Percentiles rank a stretch among this genome's conserved stretches.
phyloP scores from a whole-genome alignment of 129 eudicot genomes.

The Artemisia argyi region DNA sequence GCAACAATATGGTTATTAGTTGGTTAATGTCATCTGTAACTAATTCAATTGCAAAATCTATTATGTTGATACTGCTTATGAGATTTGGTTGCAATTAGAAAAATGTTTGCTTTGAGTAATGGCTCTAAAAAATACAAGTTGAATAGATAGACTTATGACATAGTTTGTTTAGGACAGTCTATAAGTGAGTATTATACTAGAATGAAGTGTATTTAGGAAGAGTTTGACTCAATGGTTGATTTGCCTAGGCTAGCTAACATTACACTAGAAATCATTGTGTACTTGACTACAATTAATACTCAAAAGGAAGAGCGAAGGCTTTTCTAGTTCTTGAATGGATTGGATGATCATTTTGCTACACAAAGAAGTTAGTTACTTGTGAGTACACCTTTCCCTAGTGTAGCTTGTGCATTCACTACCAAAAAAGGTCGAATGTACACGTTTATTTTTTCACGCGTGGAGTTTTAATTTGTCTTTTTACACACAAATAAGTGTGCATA shows the following conservation, averaged over 20 bases:
- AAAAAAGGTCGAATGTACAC: too few species aligned
- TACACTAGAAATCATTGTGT: neutral
- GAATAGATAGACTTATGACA: neutral
- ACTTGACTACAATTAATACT: neutral
- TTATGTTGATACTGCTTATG: neutral
- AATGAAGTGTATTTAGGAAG: too few species aligned
- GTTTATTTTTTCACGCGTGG: too few species aligned
- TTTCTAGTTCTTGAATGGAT: neutral
- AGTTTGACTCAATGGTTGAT: too few species aligned
- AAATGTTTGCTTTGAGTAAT: neutral
- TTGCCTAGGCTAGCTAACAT: too few species aligned
- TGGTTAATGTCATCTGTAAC: neutral
- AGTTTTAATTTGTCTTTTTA: too few species aligned
- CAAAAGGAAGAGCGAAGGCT: neutral
- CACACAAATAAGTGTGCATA: too few species aligned
- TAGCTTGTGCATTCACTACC: too few species aligned
- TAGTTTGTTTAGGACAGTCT: neutral
- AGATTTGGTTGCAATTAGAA: neutral
- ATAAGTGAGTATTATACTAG: neutral
- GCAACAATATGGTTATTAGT: too few species aligned
- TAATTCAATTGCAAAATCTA: neutral
- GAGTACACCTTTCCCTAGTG: neutral
- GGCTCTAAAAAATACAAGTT: neutral
- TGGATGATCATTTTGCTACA: neutral
- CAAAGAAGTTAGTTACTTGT: neutral